phyloP scores from a whole-genome alignment of 2,329 filamentous ascomycete species.

The Alternaria longipes region DNA sequence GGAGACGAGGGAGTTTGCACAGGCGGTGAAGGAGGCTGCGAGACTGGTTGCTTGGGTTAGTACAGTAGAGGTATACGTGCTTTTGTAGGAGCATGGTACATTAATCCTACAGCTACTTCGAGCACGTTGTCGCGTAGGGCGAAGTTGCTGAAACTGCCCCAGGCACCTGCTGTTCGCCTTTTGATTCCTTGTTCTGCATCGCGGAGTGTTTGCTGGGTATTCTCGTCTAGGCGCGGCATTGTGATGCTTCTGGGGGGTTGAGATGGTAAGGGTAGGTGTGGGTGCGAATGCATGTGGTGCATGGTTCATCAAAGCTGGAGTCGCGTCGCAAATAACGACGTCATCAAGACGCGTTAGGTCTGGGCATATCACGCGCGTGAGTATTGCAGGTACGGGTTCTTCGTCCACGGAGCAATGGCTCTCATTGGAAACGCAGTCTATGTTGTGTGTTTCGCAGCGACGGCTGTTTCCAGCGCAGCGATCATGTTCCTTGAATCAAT shows the following conservation, averaged over 20 bases:
- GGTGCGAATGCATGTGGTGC: neutral
- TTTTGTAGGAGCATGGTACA: constrained; percentile 57
- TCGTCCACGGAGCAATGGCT: neutral
- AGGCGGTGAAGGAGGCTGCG: constrained; percentile 73
- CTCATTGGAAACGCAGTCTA: neutral
- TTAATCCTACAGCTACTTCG: constrained; percentile 78
- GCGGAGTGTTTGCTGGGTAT: constrained; percentile 56
- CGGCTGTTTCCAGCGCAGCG: neutral
- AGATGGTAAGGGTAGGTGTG: neutral
- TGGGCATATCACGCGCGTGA: neutral
- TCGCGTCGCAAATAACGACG: constrained; percentile 6
- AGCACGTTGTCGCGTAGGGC: constrained; percentile 78
- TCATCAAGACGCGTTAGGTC: constrained; percentile 5
- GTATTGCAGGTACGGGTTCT: neutral
- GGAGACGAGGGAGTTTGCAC: constrained; percentile 76
- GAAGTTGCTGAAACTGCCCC: constrained; percentile 75
- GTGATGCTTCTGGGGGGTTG: neutral
- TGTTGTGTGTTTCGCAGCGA: neutral
- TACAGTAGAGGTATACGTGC: neutral
- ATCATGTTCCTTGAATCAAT: neutral
- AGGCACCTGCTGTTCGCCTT: constrained; percentile 60
- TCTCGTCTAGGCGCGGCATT: constrained; percentile 46
- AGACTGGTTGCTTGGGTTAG: constrained; percentile 58
- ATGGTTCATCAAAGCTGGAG: neutral
- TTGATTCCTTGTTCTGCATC: constrained; percentile 57